Percentiles rank a stretch among this genome's conserved stretches.
phyloP scores from a whole-genome alignment of 1,284 basidiomycete species.

The Ustilago curta region DNA sequence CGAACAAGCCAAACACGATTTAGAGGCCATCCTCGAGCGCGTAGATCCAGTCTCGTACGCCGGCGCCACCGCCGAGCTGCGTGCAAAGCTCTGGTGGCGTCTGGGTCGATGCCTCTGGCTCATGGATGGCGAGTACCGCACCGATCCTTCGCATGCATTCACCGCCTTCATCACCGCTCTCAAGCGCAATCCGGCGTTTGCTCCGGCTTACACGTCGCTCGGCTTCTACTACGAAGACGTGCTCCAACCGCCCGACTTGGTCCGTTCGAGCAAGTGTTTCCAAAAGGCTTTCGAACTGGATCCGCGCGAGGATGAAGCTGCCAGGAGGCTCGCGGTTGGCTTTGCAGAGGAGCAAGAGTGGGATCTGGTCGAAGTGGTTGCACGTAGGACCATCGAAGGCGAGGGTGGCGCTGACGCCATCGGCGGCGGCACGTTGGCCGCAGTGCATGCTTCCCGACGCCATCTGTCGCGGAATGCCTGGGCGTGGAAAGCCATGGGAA shows the following conservation, averaged over 20 bases:
- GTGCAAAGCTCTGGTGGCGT: slow-evolving; percentile 85
- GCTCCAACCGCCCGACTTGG: slow-evolving; percentile 80
- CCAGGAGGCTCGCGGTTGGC: slow-evolving; percentile 82
- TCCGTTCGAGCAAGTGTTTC: slow-evolving; percentile 92
- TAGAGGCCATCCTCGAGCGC: slow-evolving; percentile 76
- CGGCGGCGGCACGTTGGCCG: slow-evolving; percentile 20
- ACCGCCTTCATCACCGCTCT: slow-evolving; percentile 85
- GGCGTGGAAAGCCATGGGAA: slow-evolving; percentile 98
- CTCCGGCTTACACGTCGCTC: slow-evolving; percentile 91
- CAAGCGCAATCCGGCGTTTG: slow-evolving; percentile 81
- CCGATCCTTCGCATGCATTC: slow-evolving; percentile 56
- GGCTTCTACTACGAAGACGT: slow-evolving; percentile 88
- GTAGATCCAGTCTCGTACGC: slow-evolving; percentile 71
- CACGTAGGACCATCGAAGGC: slow-evolving; percentile 89
- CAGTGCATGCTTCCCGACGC: slow-evolving; percentile 31
- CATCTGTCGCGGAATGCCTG: slow-evolving; percentile 80
- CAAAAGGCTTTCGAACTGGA: slow-evolving; percentile 99
- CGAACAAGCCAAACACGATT: slow-evolving; percentile 74
- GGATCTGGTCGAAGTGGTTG: slow-evolving; percentile 94
- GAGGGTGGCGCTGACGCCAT: slow-evolving; percentile 63
- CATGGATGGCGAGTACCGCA: slow-evolving; percentile 74
- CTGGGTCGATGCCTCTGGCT: slow-evolving; percentile 84
- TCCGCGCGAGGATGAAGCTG: slow-evolving; percentile 86
- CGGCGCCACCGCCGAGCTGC: slow-evolving; percentile 66
- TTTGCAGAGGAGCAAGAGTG: slow-evolving; percentile 95